Conservation (phyloP, 805 yeast species). For the Cephaloascus albidus region DNA sequence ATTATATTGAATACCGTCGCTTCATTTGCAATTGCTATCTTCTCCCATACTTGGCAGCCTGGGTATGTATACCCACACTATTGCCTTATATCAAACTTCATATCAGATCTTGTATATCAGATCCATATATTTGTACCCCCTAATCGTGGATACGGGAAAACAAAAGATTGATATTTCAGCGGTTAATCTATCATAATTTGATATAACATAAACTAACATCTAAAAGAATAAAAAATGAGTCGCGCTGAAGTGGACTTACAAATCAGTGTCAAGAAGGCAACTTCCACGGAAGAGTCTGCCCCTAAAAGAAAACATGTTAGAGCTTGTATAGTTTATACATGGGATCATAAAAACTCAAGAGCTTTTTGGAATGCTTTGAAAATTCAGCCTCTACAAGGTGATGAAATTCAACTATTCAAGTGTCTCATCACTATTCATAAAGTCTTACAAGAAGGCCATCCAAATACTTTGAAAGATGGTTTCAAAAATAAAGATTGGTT, state of each 20-base stretch:
- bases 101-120: too few species aligned
- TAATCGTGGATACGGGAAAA: too few species aligned
- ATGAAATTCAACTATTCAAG: conserved; percentile 80
- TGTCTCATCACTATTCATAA: conserved; percentile 81
- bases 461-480: conserved; percentile 72
- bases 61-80: too few species aligned
- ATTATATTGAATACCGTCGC: too few species aligned
- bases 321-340: conserved; percentile 89
- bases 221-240: not conserved
- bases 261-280: conserved; percentile 70
- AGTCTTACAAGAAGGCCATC: conserved; percentile 97
- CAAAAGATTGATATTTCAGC: too few species aligned
- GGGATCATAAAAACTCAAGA: conserved; percentile 85
- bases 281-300: conserved; percentile 77
- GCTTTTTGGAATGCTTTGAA: conserved; percentile 83
- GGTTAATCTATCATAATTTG: too few species aligned
- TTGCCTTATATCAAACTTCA: too few species aligned
- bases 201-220: too few species aligned
- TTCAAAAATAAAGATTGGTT: conserved; percentile 73
- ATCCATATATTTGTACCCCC: too few species aligned
- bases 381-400: conserved; percentile 68
- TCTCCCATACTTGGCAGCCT: too few species aligned
- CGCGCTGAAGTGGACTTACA: conserved; percentile 19
- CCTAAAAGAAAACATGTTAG: conserved; percentile 96
- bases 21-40: too few species aligned